Evolutionary conservation across 148 eudicot genomes (phyloP), one percentile per base, ranked within the genome.

Genomic region (Vaccinium macrocarpon): DNA sequence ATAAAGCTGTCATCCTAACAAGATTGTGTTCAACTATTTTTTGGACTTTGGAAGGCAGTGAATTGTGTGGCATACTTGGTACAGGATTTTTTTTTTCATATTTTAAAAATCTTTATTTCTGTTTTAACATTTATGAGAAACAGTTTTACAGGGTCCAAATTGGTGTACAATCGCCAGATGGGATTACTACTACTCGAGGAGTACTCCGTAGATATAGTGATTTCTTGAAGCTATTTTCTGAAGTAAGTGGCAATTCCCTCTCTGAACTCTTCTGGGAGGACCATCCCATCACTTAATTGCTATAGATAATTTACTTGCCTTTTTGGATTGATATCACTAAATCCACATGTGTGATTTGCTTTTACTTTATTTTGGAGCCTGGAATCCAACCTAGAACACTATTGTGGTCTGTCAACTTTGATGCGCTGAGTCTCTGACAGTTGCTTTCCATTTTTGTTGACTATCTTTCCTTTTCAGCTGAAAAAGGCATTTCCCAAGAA

Each of bases 91-190:
- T 61, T 82, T 84, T 21, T 27, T 9, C 35, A 75, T 56, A 50
- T 35, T 57, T 16, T 27, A 57, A 0, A 68, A 25, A 55, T 75
- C 72, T 35, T 23, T 61, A 29, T 49, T 81, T 59, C 72, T 62
- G 2, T 81, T 74, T 89, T 95, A 81, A 94, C 92, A 78, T 84
- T 87, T 83, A 76, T 80, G 71, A 56, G 83, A 27, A 81, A 82
- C 97, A 95, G 99, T 97, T 89, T 88, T 97, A 92, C 96, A 95
- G 99, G 92, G 94, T 94, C 85, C 95, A 92, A 88, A 90, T 97
- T 86, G 99, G 95, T 82, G 56, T 97, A 87, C 99, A 95, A 86
- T 92, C 99, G 84, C 99, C 98, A 64, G 93, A 91, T 84, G 98
- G 94, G 21, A 81, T 90, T 84, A 97, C 99, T 35, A 89, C 94